Base-by-base conservation (phyloP, 2,329 filamentous ascomycete species). In the Botrytis hyacinthi region DNA sequence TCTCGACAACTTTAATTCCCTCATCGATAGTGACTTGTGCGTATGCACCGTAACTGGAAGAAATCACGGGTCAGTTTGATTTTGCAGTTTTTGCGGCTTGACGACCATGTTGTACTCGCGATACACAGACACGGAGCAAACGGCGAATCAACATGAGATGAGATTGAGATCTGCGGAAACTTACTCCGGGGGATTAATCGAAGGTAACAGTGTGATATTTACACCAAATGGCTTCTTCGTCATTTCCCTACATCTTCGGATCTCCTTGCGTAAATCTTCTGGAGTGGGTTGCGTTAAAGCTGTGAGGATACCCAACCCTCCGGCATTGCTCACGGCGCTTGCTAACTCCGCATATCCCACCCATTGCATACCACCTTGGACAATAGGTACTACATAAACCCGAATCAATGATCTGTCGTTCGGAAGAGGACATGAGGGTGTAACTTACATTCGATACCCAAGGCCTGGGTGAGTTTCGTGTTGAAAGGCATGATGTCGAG, bases 21-120 rank as follows among this genome's bases (percentile, higher is more conserved):
- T 98, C 95, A 81, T 98, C 95, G 81, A 99, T 95, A 81, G 97
- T 91, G 71, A 95, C 93, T 83, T 93, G 93, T 42, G 95, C 94
- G 84, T 97, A 99, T 75, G 93, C 95, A 75, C 85, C 89, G 83
- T 99, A 99, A 69, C 71, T 72, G 20, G 16, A 29, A 37, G 29
- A 48, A 40, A 35, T 68, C 40, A 60, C 59, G 37, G 22, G 35
- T 72, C 65, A 72, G 62, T 42, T 42, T 57, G 37, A 12, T n/a
- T 54, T 44, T 65, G 60, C 48, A 67, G n/a, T 22, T 29, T 71
- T 51, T 26, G 46, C 37, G 54, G 29, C n/a, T 71, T 61, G 59
- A 65, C 29, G 18, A 22, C 5, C 48, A 69, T 69, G 37, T 44
- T 69, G 66, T 57, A 44, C 48, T 57, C 48, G 66, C 51, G 14